A percentile compares a stretch with the other conserved stretches of the same genome.
Conservation (phyloP, 164 flowering plant genomes). For the Liriodendron chinense region DNA sequence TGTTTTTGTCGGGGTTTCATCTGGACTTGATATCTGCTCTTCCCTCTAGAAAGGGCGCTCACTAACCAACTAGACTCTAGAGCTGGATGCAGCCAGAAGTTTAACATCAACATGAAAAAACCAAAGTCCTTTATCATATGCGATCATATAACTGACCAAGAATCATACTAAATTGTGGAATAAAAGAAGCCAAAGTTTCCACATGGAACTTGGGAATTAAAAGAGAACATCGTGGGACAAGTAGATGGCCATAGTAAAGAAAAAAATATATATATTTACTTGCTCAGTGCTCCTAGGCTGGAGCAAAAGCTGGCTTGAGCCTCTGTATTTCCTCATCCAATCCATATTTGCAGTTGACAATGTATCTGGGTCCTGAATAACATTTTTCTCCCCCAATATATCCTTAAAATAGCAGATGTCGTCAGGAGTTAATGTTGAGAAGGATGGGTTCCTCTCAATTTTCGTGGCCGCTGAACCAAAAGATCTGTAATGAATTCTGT, state of each 20-base stretch:
- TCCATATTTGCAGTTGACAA: constrained; percentile 66
- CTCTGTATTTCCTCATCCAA: constrained; percentile 88
- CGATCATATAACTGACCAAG: not conserved
- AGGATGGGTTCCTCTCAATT: constrained; percentile 50
- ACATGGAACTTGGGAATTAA: not conserved
- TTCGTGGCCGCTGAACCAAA: constrained; percentile 40
- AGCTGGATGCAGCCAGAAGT: too few relatives aligned
- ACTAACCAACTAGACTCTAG: too few relatives aligned
- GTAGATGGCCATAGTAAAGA: too few relatives aligned
- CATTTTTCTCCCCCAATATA: constrained; percentile 74
- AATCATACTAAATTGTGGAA: constrained; percentile 1
- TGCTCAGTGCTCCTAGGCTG: constrained; percentile 75
- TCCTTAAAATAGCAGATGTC: constrained; percentile 61
- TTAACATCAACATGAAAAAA: too few relatives aligned
- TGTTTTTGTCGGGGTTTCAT: too few relatives aligned
- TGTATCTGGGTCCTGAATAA: constrained; percentile 70
- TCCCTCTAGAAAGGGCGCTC: too few relatives aligned
- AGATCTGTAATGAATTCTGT: constrained; percentile 22
- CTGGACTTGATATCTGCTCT: too few relatives aligned
- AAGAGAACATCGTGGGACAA: not conserved
- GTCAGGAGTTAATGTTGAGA: constrained; percentile 53
- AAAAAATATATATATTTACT: constrained; percentile 32
- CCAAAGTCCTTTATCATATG: too few relatives aligned
- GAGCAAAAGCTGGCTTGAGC: constrained; percentile 84
- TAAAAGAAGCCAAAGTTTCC: not conserved